These are phyloP conservation scores for Boletus speciosus DNA, from an alignment of 768 basidiomycete species.

Conservation along the genomic window DNA sequence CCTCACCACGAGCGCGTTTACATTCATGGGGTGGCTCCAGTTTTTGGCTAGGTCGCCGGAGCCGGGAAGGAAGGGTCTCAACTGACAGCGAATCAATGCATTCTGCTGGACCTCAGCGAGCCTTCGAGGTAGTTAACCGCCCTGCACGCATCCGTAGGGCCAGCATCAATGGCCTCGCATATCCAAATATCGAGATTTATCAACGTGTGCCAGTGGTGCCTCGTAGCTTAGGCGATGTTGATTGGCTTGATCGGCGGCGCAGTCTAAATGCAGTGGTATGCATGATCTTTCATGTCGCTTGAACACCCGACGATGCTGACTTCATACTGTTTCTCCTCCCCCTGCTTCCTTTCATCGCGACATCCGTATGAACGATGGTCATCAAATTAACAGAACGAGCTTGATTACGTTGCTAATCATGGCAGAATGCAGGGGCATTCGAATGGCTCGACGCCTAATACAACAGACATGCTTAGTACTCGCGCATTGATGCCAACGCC, in stretches of 20 bases:
- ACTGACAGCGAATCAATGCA: slow-evolving; percentile 37
- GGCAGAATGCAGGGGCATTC: slow-evolving; percentile 40
- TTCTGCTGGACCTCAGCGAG: slow-evolving; percentile 34
- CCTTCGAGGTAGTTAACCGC: slow-evolving; percentile 51
- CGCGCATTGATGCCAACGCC: slow-evolving; percentile 34
- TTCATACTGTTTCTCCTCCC: slow-evolving; percentile 7
- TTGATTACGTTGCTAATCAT: slow-evolving; percentile 66
- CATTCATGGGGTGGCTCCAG: slow-evolving; percentile 40
- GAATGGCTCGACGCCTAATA: slow-evolving; percentile 47
- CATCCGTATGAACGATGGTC: slow-evolving; percentile 2
- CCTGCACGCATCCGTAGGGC: slow-evolving; percentile 52
- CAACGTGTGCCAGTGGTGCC: slow-evolving; percentile 43
- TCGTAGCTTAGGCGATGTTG: slow-evolving; percentile 64
- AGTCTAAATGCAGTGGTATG: slow-evolving; percentile 69
- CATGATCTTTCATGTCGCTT: slow-evolving; percentile 19
- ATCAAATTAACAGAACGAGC: slow-evolving; percentile 53
- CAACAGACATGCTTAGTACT: slow-evolving; percentile 47
- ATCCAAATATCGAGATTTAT: slow-evolving; percentile 43
- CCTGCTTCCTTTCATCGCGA: slow-evolving; percentile 1
- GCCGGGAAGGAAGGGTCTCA: slow-evolving; percentile 36
- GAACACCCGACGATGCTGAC: slow-evolving; percentile 20
- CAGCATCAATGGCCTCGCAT: slow-evolving; percentile 41
- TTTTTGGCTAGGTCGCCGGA: slow-evolving; percentile 35
- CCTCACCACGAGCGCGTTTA: slow-evolving; percentile 30
- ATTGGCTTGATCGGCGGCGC: slow-evolving; percentile 74